phyloP scores from a whole-genome alignment of 306 rosid species.

The Carpinus viminea region DNA sequence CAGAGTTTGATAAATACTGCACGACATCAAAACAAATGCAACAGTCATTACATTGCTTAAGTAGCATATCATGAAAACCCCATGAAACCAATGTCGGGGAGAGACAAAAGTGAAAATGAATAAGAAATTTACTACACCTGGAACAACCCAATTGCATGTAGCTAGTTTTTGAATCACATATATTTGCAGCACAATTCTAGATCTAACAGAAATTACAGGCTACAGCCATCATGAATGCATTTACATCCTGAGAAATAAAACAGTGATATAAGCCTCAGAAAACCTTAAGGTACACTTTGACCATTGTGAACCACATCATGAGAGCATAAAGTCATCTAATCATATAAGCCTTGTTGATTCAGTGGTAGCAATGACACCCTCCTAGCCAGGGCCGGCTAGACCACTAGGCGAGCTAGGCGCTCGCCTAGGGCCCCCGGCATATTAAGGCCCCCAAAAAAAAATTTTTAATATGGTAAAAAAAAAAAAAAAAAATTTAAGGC shows the following conservation, averaged over 20 bases:
- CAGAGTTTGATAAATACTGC: slow-evolving; percentile 73
- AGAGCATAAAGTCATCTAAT: neutral
- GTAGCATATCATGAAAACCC: slow-evolving; percentile 6
- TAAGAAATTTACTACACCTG: neutral
- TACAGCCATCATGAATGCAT: neutral
- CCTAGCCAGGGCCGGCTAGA: no score
- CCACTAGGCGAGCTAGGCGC: no score
- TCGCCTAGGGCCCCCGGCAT: no score
- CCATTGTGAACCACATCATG: neutral
- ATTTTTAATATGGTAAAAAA: no score
- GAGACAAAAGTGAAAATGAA: no score
- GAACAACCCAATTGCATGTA: neutral
- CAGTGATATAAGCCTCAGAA: neutral
- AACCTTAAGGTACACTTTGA: neutral
- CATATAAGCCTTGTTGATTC: neutral
- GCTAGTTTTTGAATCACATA: neutral
- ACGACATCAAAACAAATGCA: slow-evolving; percentile 21
- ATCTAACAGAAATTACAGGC: neutral
- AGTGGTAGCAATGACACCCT: neutral
- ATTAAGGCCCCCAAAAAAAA: no score
- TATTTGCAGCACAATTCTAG: neutral
- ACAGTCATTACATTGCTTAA: neutral
- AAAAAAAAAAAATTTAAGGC: no score
- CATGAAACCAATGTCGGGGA: neutral
- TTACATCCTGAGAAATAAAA: neutral